Conservation (phyloP, 345 rosid species). For the Geranium brycei region DNA sequence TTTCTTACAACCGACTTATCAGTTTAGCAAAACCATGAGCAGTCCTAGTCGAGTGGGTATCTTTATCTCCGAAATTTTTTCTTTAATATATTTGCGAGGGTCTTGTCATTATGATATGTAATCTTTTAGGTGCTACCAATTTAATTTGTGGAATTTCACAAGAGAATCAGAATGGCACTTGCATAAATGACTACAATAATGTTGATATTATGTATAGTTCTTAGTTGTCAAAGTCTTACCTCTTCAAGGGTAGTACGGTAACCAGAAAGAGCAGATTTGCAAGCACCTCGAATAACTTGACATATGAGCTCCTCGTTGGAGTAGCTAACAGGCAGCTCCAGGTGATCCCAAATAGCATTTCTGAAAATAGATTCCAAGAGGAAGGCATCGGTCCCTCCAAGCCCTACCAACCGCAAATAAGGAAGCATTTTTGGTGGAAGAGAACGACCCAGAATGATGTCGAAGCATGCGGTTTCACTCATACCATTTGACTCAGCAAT, state of each 20-base stretch:
- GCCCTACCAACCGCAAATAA: constrained; percentile 65
- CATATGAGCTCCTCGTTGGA: constrained; percentile 84
- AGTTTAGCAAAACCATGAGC: too few relatives aligned
- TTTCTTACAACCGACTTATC: too few relatives aligned
- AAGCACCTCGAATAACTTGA: constrained; percentile 60
- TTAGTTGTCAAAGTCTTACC: constrained; percentile 21
- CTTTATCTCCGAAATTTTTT: too few relatives aligned
- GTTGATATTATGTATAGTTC: not conserved
- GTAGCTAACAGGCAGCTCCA: constrained; percentile 67
- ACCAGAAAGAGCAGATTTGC: constrained; percentile 75
- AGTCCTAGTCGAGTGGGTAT: too few relatives aligned
- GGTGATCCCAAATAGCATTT: constrained; percentile 79
- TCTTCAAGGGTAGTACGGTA: constrained; percentile 63
- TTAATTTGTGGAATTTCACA: not conserved
- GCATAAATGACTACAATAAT: not conserved
- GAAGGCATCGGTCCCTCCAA: constrained; percentile 72
- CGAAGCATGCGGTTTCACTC: constrained; percentile 59
- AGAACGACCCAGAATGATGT: constrained; percentile 46
- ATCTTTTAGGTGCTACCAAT: not conserved
- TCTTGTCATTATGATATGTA: not conserved
- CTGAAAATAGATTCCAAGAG: constrained; percentile 75
- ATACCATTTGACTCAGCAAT: constrained; percentile 72
- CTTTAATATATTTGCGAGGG: too few relatives aligned
- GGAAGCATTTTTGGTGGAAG: constrained; percentile 77
- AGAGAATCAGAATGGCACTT: not conserved